Evolutionary conservation across 129 eudicot species (phyloP), one percentile per base, ranked within the genome.

Genomic region (Kitagawia praeruptora): DNA sequence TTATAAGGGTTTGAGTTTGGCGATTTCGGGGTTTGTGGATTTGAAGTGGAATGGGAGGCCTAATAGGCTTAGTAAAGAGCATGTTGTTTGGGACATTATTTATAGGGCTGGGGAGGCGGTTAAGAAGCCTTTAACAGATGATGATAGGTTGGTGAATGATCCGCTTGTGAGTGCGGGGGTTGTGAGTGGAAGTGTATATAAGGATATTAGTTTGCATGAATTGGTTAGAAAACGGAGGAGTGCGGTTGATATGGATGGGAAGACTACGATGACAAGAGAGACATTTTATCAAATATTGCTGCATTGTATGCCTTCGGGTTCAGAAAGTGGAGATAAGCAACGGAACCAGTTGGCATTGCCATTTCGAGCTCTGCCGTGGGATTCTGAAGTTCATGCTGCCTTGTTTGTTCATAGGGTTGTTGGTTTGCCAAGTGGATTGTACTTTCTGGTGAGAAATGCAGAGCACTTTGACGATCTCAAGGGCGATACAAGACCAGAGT

Each of bases 161-260:
- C 82, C 90, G 8, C 87, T 87, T 77, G 80, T 41, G 42, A 72
- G 87, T 61, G 71, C 88, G 81, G 88, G 78, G 75, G 61, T 75
- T 51, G 83, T 81, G 48, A 86, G 91, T 81, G 92, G 78, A 27
- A 67, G 81, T 82, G 78, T 87, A 34, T 92, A 92, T 66, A 85
- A 81, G 74, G 89, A 78, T 19, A 38, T 95, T 19, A 86, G 84
- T 78, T 70, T 95, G 56, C 82, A 88, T 42, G 89, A 95, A 77
- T 83, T 95, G 58, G 98, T 92, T 67, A 87, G 98, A 80, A 90
- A 86, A 81, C 90, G 98, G 75, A 87, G 98, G 86, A 95, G 98
- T 89, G 98, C 94, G 1, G 98, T 95, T 14, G 96, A 90, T 79
- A 95, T 95, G 98, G 98, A 92, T 83, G 96, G 93, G 49, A 78